A percentile compares a stretch with the other conserved stretches of the same genome.
Evolutionary conservation across 108 stramenopile genomes (phyloP).

Genomic region (Epithemia pelagica): DNA sequence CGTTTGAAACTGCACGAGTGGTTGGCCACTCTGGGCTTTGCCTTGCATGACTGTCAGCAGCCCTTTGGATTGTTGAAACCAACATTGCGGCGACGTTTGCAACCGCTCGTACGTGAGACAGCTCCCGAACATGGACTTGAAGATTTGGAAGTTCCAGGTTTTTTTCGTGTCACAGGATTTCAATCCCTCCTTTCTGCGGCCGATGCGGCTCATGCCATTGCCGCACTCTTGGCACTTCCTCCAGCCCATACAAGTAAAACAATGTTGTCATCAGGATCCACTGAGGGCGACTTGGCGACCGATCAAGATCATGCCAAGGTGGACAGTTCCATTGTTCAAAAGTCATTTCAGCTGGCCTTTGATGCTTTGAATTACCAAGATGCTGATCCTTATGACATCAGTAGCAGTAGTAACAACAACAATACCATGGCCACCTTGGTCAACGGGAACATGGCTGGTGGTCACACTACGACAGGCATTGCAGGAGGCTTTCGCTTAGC

Average conservation of each 20-base stretch:
- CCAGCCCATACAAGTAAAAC: background rate
- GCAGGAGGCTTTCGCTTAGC: constrained; percentile 76
- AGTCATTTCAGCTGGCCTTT: constrained; percentile 63
- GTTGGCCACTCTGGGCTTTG: constrained; percentile 86
- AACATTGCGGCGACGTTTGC: constrained; percentile 50
- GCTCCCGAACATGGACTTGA: constrained; percentile 76
- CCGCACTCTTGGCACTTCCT: constrained; percentile 67
- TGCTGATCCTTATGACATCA: constrained; percentile 22
- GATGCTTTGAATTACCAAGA: constrained; percentile 70
- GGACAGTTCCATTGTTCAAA: background rate
- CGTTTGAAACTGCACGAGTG: constrained; percentile 59
- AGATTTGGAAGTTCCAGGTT: constrained; percentile 71
- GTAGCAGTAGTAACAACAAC: constrained; percentile 35
- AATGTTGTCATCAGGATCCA: background rate
- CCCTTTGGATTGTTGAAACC: constrained; percentile 78
- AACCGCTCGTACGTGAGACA: constrained; percentile 42
- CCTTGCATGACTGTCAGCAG: constrained; percentile 70
- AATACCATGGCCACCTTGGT: constrained; percentile 55
- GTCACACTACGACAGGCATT: constrained; percentile 48
- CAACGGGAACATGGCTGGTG: constrained; percentile 56
- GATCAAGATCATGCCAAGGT: constrained; percentile 19
- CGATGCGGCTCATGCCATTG: constrained; percentile 79
- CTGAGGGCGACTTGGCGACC: constrained; percentile 17
- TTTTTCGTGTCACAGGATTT: constrained; percentile 79
- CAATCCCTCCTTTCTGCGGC: constrained; percentile 71